phyloP scores from a whole-genome alignment of 345 rosid genomes.

The Ailanthus altissimus region DNA sequence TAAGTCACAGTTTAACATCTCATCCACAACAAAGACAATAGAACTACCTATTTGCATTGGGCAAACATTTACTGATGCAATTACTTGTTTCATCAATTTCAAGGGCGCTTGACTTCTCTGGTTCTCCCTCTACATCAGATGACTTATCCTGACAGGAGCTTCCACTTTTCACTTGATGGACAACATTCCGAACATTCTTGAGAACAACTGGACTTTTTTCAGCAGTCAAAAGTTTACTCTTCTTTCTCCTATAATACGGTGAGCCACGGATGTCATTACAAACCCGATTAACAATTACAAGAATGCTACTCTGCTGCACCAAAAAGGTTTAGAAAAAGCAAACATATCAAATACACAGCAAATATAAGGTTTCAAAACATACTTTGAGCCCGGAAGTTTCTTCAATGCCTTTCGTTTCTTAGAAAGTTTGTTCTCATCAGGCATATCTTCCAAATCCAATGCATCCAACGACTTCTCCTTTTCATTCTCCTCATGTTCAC shows the following conservation, averaged over 20 bases:
- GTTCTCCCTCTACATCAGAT: constrained; percentile 25
- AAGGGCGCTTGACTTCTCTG: constrained; percentile 24
- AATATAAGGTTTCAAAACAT: constrained; percentile 28
- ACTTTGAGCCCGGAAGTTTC: constrained; percentile 64
- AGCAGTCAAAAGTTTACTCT: constrained; percentile 45
- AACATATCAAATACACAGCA: background rate
- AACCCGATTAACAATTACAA: background rate
- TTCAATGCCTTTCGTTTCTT: constrained; percentile 76
- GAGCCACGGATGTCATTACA: background rate
- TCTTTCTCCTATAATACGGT: constrained; percentile 60
- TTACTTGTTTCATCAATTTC: constrained; percentile 33
- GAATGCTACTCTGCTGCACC: background rate
- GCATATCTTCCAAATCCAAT: constrained; percentile 32
- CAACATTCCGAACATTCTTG: constrained; percentile 28
- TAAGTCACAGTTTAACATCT: background rate
- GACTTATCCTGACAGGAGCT: constrained; percentile 28
- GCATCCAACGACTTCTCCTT: constrained; percentile 24
- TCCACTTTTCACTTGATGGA: constrained; percentile 29
- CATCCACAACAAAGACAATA: constrained; percentile 12
- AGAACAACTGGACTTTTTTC: constrained; percentile 37
- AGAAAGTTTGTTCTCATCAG: constrained; percentile 38
- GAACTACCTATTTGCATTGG: constrained; percentile 42
- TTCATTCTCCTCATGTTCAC: constrained; percentile 61
- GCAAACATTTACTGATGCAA: constrained; percentile 20
- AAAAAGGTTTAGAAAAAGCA: background rate